Evolutionary conservation across 1,284 basidiomycete genomes (phyloP).

Genomic region (Pseudozyma hubeiensis): DNA sequence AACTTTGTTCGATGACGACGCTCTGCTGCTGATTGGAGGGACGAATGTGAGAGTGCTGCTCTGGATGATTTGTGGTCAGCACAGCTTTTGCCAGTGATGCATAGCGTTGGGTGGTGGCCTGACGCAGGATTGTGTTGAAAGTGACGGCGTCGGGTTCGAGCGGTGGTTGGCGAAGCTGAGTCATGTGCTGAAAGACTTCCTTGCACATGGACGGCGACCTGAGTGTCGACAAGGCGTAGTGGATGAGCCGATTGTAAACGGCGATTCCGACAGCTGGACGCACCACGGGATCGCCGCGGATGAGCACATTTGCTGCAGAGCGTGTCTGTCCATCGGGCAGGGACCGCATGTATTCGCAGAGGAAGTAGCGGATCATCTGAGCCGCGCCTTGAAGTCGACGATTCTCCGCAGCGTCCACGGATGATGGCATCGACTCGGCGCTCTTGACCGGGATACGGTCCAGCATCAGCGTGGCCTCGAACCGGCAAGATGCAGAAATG

Average conservation of each 20-base stretch:
- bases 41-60: constrained; percentile 5
- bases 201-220: constrained; percentile 34
- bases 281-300: constrained; percentile 14
- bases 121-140: constrained; percentile 48
- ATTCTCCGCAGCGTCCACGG: constrained; percentile 5
- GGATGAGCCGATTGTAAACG: constrained; percentile 49
- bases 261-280: constrained; percentile 26
- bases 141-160: constrained; percentile 45
- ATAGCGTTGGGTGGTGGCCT: constrained; percentile 44
- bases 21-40: background rate
- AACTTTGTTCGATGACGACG: background rate
- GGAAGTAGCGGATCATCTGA: constrained; percentile 22
- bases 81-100: constrained; percentile 30
- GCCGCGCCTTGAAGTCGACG: constrained; percentile 18
- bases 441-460: background rate
- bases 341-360: constrained; percentile 35
- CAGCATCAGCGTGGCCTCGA: constrained; percentile 25
- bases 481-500: constrained; percentile 41
- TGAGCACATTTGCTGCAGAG: constrained; percentile 6
- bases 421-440: background rate
- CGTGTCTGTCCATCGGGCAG: constrained; percentile 31
- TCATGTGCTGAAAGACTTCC: constrained; percentile 46
- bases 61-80: constrained; percentile 18
- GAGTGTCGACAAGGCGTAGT: constrained; percentile 36
- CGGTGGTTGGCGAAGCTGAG: constrained; percentile 28